A percentile compares a stretch with the other conserved stretches of the same genome.
phyloP scores from a whole-genome alignment of 352 stramenopile genomes.

The Globisporangium cystogenes region DNA sequence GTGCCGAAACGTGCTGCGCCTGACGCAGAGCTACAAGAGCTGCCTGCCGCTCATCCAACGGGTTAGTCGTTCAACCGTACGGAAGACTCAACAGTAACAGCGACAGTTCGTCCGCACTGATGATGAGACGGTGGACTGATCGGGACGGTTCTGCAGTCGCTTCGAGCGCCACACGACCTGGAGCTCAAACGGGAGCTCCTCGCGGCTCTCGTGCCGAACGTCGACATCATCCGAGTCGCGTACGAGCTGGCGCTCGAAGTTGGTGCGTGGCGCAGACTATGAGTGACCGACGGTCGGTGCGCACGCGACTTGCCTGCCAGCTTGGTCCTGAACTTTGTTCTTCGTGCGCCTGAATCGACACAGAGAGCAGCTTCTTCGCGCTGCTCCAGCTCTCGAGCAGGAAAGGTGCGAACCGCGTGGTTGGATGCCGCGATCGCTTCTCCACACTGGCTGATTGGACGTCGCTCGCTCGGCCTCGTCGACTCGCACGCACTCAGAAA shows the following conservation, averaged over 20 bases:
- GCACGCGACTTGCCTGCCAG: too few species aligned
- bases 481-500: neutral
- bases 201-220: slow-evolving; percentile 31
- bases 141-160: slow-evolving; percentile 22
- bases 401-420: slow-evolving; percentile 23
- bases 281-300: neutral
- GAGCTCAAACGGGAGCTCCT: slow-evolving; percentile 30
- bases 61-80: too few species aligned
- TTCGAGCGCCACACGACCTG: slow-evolving; percentile 27
- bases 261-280: slow-evolving; percentile 15
- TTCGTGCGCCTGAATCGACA: neutral
- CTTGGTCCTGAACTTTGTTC: neutral
- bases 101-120: too few species aligned
- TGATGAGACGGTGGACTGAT: too few species aligned
- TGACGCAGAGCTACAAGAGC: slow-evolving; percentile 38
- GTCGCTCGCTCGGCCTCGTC: neutral
- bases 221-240: slow-evolving; percentile 25
- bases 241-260: slow-evolving; percentile 40
- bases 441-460: neutral
- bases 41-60: slow-evolving; percentile 44
- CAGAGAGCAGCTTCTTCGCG: slow-evolving; percentile 38
- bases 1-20: slow-evolving; percentile 21
- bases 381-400: slow-evolving; percentile 43
- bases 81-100: too few species aligned
- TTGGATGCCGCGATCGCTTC: neutral